Conservation (phyloP, 306 rosid species). For the Ammopiptanthus mongolicus region DNA sequence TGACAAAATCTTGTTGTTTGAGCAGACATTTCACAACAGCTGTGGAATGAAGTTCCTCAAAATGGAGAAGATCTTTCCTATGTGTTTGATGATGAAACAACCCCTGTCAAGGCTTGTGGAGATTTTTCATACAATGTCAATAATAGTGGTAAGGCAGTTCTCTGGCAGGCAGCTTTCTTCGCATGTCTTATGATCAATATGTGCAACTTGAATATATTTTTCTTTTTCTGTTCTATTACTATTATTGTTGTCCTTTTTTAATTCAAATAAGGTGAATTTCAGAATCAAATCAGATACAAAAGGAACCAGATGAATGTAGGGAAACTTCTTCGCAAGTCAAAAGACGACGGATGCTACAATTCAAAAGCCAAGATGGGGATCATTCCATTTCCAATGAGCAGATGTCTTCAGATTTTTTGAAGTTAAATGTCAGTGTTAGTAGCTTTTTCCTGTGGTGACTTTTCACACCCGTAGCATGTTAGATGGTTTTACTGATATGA, state of each 20-base stretch:
- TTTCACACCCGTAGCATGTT: not conserved
- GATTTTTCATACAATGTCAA: conserved; percentile 53
- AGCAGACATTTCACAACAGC: conserved; percentile 44
- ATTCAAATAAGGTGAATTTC: conserved; percentile 32
- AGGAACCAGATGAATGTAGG: conserved; percentile 44
- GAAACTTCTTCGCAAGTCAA: conserved; percentile 67
- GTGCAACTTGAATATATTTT: not conserved
- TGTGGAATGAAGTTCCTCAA: conserved; percentile 62
- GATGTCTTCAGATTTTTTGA: conserved; percentile 44
- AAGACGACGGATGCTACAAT: conserved; percentile 83
- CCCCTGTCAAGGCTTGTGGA: conserved; percentile 86
- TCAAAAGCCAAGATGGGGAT: conserved; percentile 38
- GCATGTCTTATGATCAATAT: not conserved
- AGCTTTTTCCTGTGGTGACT: conserved; percentile 19
- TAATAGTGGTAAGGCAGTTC: conserved; percentile 36
- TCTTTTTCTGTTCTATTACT: not conserved
- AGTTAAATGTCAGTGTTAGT: conserved; percentile 53
- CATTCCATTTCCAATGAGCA: conserved; percentile 39
- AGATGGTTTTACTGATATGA: not conserved
- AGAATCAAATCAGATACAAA: conserved; percentile 53
- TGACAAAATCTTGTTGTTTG: conserved; percentile 19
- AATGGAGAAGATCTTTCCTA: conserved; percentile 54
- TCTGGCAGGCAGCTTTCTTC: not conserved
- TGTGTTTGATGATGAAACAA: conserved; percentile 77
- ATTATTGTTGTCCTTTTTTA: conserved; percentile 13